Evolutionary conservation across 306 rosid genomes (phyloP), one percentile per base, ranked within the genome.

Genomic region (Medicago ruthenica): DNA sequence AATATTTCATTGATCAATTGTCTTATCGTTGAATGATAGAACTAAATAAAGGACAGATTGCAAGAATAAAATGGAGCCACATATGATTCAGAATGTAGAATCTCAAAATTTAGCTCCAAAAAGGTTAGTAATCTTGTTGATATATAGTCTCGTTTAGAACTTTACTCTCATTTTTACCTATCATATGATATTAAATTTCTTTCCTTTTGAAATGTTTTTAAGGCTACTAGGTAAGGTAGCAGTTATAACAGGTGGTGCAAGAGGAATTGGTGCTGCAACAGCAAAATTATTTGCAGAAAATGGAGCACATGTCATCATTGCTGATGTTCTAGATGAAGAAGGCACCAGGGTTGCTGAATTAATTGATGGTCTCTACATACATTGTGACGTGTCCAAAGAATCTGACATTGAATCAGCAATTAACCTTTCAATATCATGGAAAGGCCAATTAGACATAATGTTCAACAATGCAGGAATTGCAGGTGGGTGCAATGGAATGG

Each of bases 251-350:
- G 98, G 98, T 4, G 98, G 90, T 5, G 91, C 97, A 16, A 85
- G 96, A 81, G 98, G 98, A 55, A 93, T 93, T 4, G 98, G 98
- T 76, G 98, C 87, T 3, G 87, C 96, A 45, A 81, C 92, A n/a
- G 95, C 98, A 2, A 85, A 80, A 81, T 37, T 88, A 0, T 91
- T 93, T 47, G 89, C 93, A 1, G 62, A 80, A 64, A 84, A 91
- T 58, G 96, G 98, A 5, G 93, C 96, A 0, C 78, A 91, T 34
- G 96, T 93, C 14, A 67, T 93, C 9, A 75, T 93, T 45, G 97
- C 93, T 0, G 98, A 93, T 74, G 74, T 93, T 17, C 89, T 93
- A 34, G 98, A 93, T 31, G 93, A 89, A 31, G 37, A 84, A 7
- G 98, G 98, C 0, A 68, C 44, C 0, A 10, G 66, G 9, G 54